Base-by-base conservation (phyloP, 1,284 basidiomycete species). In the Trichosporon ovoides region DNA sequence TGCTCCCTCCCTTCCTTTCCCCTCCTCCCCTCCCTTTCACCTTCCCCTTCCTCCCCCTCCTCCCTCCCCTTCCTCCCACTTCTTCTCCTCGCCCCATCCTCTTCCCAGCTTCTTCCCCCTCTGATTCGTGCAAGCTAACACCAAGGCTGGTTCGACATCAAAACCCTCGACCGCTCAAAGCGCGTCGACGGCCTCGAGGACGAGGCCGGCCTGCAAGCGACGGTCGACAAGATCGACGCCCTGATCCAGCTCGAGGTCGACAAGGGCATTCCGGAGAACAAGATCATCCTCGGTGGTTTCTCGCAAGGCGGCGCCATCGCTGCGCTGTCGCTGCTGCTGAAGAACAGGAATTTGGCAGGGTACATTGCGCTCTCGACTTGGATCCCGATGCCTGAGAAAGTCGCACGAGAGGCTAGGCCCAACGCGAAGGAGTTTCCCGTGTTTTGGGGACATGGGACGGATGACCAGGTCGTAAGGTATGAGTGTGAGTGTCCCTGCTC, bases 361-460 rank as follows among this genome's bases (percentile, higher is more conserved):
- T 72, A 92, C 48, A 83, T 82, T 2, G 80, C 83, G 4, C 78
- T 94, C 61, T 90, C 87, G 60, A 87, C 87, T 4, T 94, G 87
- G 86, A 73, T 91, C 40, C 85, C 87, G 9, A 74, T 93, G 48
- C 79, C 76, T 56, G 67, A 81, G 46, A 88, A 84, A 73, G 80
- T 89, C 66, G 83, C 85, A 68, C 74, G 81, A 28, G 37, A 58
- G 46, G 56, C 51, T 18, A 43, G 56, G 37, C 48, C 40, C 33
- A 50, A 65, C 33, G 73, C 74, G 19, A 78, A 80, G 56, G 80
- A 82, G 12, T 79, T 84, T n/a, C 87, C 90, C 1, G 81, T 93
- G 36, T 94, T 94, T 78, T 89, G 88, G 85, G 93, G 88, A 7
- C 89, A 92, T 64, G 92, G 92, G 7, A 83, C 79, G n/a, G 78